Conservation (phyloP, 768 basidiomycete species). For the Suillus placidus region DNA sequence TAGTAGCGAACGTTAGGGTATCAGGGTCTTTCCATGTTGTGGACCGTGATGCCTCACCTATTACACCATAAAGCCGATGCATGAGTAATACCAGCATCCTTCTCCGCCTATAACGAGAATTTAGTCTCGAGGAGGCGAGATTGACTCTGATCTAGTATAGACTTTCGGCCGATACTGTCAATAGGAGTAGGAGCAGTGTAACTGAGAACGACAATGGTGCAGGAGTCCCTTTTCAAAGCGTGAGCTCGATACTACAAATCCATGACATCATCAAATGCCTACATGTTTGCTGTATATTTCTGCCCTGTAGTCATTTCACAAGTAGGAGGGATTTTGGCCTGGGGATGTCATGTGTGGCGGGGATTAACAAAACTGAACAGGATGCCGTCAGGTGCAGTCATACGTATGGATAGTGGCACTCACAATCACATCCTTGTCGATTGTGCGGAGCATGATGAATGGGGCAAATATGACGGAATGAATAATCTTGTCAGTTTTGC, state of each 20-base stretch:
- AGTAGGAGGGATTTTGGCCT: neutral
- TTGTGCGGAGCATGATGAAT: neutral
- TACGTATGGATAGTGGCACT: neutral
- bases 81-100: neutral
- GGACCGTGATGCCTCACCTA: neutral
- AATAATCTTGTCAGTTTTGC: neutral
- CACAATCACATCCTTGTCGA: neutral
- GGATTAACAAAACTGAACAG: neutral
- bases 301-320: neutral
- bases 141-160: neutral
- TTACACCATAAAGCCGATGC: neutral
- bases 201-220: neutral
- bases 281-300: neutral
- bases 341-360: neutral
- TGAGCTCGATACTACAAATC: neutral
- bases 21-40: neutral
- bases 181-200: neutral
- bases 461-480: neutral
- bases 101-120: neutral
- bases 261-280: neutral
- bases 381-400: neutral
- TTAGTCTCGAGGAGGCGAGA: neutral
- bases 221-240: neutral
- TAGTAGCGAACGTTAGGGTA: neutral
- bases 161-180: neutral